phyloP scores from a whole-genome alignment of 768 basidiomycete genomes.

The Calocybe cyanea region DNA sequence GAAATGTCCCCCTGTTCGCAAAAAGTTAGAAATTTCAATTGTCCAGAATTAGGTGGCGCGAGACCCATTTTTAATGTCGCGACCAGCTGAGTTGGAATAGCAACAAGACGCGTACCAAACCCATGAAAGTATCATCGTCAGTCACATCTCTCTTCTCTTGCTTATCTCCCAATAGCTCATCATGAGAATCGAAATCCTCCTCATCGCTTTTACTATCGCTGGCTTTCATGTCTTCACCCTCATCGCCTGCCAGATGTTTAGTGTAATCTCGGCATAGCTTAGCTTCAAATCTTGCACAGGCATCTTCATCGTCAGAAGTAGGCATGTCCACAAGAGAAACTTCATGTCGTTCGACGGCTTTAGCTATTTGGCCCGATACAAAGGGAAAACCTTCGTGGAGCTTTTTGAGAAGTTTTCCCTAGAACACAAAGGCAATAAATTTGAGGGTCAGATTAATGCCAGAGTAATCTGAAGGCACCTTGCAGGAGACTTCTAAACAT shows the following conservation, averaged over 20 bases:
- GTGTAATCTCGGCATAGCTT: slow-evolving; percentile 54
- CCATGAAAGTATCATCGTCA: slow-evolving; percentile 1
- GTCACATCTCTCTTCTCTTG: not conserved
- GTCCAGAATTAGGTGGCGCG: not conserved
- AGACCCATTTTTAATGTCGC: too few species aligned
- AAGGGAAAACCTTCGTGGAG: slow-evolving; percentile 45
- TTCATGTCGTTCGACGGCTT: slow-evolving; percentile 47
- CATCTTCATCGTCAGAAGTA: slow-evolving; percentile 43
- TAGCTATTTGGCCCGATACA: slow-evolving; percentile 39
- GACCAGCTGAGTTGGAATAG: too few species aligned
- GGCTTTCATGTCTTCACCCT: not conserved
- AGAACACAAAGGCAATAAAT: slow-evolving; percentile 1
- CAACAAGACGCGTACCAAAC: slow-evolving; percentile 11
- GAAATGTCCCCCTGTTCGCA: slow-evolving; percentile 56
- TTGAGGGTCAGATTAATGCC: not conserved
- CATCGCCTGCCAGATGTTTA: slow-evolving; percentile 14
- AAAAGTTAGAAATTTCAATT: slow-evolving; percentile 4
- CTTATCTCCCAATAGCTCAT: not conserved
- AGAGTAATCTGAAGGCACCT: slow-evolving; percentile 28
- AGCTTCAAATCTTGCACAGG: slow-evolving; percentile 41
- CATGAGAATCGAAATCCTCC: not conserved
- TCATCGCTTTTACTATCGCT: not conserved
- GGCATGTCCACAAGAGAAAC: slow-evolving; percentile 56
- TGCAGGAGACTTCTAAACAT: slow-evolving; percentile 62
- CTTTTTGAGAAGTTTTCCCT: slow-evolving; percentile 66